Evolutionary conservation across 345 rosid genomes (phyloP).

Genomic region (Hevea brasiliensis): DNA sequence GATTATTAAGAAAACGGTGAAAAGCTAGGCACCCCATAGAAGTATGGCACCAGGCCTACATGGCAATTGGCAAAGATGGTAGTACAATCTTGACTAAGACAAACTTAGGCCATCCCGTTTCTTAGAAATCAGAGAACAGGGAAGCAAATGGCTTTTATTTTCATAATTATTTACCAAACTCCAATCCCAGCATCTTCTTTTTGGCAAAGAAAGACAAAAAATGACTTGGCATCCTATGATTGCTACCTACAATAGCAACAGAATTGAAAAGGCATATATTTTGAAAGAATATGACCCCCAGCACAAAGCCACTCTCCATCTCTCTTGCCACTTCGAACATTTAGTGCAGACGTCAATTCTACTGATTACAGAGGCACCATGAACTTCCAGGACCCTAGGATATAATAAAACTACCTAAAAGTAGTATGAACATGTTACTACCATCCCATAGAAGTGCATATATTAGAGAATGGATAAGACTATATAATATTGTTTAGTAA

Average conservation of each 20-base stretch:
- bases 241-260: not conserved
- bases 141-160: not conserved
- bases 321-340: slow-evolving; percentile 1
- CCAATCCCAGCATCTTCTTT: slow-evolving; percentile 2
- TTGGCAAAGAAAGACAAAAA: not conserved
- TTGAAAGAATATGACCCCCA: not conserved
- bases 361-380: not conserved
- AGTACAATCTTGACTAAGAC: slow-evolving; percentile 31
- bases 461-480: too few species aligned
- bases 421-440: not conserved
- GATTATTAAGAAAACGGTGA: not conserved
- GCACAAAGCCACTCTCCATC: not conserved
- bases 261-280: not conserved
- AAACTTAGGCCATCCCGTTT: not conserved
- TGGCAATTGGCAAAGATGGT: not conserved
- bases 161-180: not conserved
- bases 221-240: not conserved
- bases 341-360: not conserved
- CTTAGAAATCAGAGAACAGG: not conserved
- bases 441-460: not conserved
- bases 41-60: not conserved
- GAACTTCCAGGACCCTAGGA: too few species aligned
- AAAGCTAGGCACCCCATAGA: not conserved
- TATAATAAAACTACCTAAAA: not conserved
- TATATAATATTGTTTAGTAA: too few species aligned